phyloP scores from a whole-genome alignment of 2,329 filamentous ascomycete genomes.

The Macrophomina pseudophaseolina region DNA sequence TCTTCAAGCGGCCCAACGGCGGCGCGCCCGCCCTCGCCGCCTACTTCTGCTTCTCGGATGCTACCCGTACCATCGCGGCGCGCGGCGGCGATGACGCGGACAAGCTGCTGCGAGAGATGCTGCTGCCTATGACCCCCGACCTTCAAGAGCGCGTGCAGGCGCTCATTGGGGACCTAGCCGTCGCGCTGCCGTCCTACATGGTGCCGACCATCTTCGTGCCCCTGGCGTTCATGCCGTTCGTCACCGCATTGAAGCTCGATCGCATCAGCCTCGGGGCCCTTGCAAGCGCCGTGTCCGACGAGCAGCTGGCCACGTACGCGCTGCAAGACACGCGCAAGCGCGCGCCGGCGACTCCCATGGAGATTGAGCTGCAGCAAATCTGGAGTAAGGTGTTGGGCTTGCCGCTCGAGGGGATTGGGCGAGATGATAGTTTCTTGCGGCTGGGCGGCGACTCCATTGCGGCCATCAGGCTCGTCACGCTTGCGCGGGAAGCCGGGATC shows the following conservation, averaged over 20 bases:
- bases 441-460: slow-evolving; percentile 43
- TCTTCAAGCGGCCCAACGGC: neutral
- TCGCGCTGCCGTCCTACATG: slow-evolving; percentile 44
- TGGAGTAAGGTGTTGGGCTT: slow-evolving; percentile 1
- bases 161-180: slow-evolving; percentile 29
- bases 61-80: neutral
- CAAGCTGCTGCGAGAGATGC: neutral
- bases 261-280: slow-evolving; percentile 23
- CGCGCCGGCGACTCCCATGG: neutral
- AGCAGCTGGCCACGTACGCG: neutral
- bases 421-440: slow-evolving; percentile 33
- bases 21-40: neutral
- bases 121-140: neutral
- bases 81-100: neutral
- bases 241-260: slow-evolving; percentile 45
- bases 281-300: slow-evolving; percentile 33
- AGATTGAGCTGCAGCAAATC: neutral
- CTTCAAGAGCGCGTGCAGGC: slow-evolving; percentile 21
- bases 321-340: neutral
- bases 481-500: slow-evolving; percentile 16
- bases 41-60: neutral
- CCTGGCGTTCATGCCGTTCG: slow-evolving; percentile 41
- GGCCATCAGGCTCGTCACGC: slow-evolving; percentile 36
- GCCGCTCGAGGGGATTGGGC: slow-evolving; percentile 2
- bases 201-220: slow-evolving; percentile 48